These are phyloP conservation scores for Cryptococcus maquisensis DNA, from an alignment of 1,284 basidiomycete species.

Conservation along the genomic window DNA sequence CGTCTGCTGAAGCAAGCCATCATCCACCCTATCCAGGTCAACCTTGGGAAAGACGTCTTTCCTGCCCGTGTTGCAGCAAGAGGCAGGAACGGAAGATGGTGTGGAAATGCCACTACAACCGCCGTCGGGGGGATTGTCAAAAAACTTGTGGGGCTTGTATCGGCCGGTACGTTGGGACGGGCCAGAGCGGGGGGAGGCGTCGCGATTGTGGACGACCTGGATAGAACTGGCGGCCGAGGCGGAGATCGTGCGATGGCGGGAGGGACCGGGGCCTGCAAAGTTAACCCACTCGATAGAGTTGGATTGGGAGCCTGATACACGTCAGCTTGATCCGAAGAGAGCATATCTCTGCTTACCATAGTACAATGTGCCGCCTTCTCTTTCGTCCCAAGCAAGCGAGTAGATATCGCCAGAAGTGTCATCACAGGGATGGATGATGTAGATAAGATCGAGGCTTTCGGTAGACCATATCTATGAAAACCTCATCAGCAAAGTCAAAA, in stretches of 20 bases:
- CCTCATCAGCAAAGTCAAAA: not conserved
- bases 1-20: conserved; percentile 6
- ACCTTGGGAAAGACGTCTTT: conserved; percentile 14
- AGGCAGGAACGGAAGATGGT: conserved; percentile 5
- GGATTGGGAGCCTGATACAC: conserved; percentile 62
- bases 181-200: conserved; percentile 9
- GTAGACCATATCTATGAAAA: conserved; percentile 79
- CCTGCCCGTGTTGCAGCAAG: conserved; percentile 4
- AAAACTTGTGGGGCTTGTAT: conserved; percentile 44
- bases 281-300: conserved; percentile 81
- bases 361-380: conserved; percentile 65
- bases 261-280: conserved; percentile 50
- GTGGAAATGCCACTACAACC: conserved; percentile 24
- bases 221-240: conserved; percentile 28
- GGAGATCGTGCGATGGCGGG: conserved; percentile 22
- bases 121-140: conserved; percentile 34
- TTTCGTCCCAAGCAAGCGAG: conserved; percentile 73
- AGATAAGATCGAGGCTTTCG: conserved; percentile 63
- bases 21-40: conserved; percentile 14
- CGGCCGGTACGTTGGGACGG: conserved; percentile 40
- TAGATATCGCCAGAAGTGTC: conserved; percentile 89
- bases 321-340: not conserved
- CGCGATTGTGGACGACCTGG: conserved; percentile 26
- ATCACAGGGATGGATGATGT: conserved; percentile 74
- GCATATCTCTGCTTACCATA: conserved; percentile 55